Evolutionary conservation across 768 basidiomycete genomes (phyloP).

Genomic region (Boletus barrowsii): DNA sequence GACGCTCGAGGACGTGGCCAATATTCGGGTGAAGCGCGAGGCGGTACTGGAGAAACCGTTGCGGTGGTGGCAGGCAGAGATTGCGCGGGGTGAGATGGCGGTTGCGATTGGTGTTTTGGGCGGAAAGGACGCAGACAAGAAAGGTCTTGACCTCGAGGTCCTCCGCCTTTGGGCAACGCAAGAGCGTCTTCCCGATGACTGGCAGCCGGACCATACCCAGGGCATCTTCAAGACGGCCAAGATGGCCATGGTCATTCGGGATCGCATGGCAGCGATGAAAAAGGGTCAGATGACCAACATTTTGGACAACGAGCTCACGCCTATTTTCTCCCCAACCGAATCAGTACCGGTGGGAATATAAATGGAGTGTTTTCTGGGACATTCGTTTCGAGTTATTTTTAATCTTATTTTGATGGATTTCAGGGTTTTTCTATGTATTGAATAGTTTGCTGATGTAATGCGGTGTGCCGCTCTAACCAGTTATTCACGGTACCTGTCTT

Average conservation of each 20-base stretch:
- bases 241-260: slow-evolving; percentile 28
- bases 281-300: slow-evolving; percentile 14
- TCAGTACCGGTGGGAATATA: not conserved
- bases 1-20: slow-evolving; percentile 39
- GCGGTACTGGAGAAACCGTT: slow-evolving; percentile 35
- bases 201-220: slow-evolving; percentile 34
- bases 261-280: slow-evolving; percentile 25
- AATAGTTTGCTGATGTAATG: too few species aligned
- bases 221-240: slow-evolving; percentile 23
- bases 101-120: slow-evolving; percentile 53
- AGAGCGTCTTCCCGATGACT: slow-evolving; percentile 49
- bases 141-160: slow-evolving; percentile 46
- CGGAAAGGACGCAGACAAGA: slow-evolving; percentile 33
- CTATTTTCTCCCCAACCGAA: slow-evolving; percentile 3
- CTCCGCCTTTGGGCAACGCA: slow-evolving; percentile 49
- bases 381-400: not conserved
- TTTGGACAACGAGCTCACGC: slow-evolving; percentile 13
- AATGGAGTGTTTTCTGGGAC: not conserved
- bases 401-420: not conserved
- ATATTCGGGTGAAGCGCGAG: slow-evolving; percentile 52
- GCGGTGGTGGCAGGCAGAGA: slow-evolving; percentile 46
- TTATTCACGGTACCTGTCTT: too few species aligned
- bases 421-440: too few species aligned
- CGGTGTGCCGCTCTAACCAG: too few species aligned
- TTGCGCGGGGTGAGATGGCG: slow-evolving; percentile 66